Percentiles rank a stretch among this genome's conserved stretches.
Conservation (phyloP, 192 early-diverging fungal genomes). For the Backusella sp. region DNA sequence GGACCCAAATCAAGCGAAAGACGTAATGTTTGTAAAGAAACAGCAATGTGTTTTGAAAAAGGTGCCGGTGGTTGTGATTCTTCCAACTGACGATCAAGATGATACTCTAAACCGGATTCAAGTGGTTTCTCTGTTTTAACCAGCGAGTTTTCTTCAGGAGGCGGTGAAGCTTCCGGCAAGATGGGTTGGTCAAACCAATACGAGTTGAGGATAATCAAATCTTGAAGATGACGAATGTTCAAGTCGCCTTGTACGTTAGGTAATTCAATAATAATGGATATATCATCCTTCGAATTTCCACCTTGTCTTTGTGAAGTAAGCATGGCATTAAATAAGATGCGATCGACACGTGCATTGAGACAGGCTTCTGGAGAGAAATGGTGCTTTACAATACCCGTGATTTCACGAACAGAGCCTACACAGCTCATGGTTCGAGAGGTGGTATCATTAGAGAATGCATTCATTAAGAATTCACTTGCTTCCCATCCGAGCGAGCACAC, state of each 20-base stretch:
- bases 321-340: constrained; percentile 61
- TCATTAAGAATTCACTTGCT: constrained; percentile 65
- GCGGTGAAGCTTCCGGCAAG: constrained; percentile 18
- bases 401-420: constrained; percentile 55
- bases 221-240: constrained; percentile 73
- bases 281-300: constrained; percentile 47
- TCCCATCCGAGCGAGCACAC: constrained; percentile 64
- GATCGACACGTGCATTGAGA: constrained; percentile 55
- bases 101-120: background rate
- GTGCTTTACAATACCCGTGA: constrained; percentile 64
- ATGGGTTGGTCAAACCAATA: constrained; percentile 64
- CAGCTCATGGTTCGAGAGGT: constrained; percentile 49
- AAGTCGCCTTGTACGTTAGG: constrained; percentile 50
- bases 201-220: constrained; percentile 64
- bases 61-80: constrained; percentile 31
- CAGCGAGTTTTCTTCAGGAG: background rate
- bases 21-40: constrained; percentile 42
- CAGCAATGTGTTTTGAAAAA: constrained; percentile 44
- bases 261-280: constrained; percentile 58
- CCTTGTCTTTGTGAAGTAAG: constrained; percentile 47
- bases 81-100: background rate
- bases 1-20: constrained; percentile 63
- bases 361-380: constrained; percentile 78
- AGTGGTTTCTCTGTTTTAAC: background rate
- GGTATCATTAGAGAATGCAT: constrained; percentile 37